Conservation (phyloP, 179 eudicot genomes). For the Amaranthus tricolor region DNA sequence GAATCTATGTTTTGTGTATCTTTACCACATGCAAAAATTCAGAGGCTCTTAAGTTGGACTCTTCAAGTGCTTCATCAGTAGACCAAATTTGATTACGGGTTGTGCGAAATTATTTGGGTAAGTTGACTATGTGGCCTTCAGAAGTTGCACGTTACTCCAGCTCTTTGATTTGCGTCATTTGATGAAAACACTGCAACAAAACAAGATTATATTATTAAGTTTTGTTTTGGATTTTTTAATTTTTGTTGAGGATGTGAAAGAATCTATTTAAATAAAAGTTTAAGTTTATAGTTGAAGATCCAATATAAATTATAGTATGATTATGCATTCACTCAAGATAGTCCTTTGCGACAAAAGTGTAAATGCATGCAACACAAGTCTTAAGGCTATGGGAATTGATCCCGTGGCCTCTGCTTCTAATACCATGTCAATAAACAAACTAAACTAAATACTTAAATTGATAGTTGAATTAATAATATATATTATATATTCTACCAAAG, state of each 20-base stretch:
- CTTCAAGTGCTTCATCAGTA: conserved; percentile 16
- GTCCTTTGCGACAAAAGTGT: no score
- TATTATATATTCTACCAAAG: no score
- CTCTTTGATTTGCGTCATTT: conserved; percentile 22
- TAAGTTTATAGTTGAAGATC: no score
- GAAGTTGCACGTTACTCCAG: not conserved
- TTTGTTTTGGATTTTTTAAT: not conserved
- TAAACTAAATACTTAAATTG: no score
- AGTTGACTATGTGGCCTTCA: not conserved
- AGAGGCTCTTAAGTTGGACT: not conserved
- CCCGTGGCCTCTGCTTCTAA: no score
- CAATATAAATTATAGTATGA: no score
- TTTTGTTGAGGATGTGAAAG: not conserved
- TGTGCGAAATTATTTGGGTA: not conserved
- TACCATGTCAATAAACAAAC: no score
- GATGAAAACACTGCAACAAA: not conserved
- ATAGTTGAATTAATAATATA: no score
- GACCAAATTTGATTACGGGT: not conserved
- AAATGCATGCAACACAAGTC: no score
- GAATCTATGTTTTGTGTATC: conserved; percentile 4
- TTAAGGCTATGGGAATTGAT: no score
- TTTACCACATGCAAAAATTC: not conserved
- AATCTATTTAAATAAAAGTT: not conserved
- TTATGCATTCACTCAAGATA: no score
- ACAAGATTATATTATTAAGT: not conserved